These are phyloP conservation scores for Aureobasidium sp. DNA, from an alignment of 2,329 filamentous ascomycete genomes.

Conservation along the genomic window DNA sequence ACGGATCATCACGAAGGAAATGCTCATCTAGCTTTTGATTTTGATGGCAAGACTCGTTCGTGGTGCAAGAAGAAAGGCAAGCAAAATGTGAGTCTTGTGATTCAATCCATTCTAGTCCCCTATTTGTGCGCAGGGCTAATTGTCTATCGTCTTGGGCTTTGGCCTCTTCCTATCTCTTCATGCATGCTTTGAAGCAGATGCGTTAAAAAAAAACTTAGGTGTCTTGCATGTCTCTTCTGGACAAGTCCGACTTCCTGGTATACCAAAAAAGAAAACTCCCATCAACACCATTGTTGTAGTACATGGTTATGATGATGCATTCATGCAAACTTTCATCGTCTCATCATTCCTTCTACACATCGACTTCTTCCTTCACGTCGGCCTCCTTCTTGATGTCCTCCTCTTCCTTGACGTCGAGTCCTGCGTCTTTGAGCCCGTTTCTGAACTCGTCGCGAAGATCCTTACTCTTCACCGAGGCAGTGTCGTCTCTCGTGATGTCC, in stretches of 20 bases:
- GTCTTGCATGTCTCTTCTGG: background rate
- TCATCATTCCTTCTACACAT: background rate
- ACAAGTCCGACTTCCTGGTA: background rate
- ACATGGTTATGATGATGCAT: background rate
- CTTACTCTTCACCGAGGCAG: background rate
- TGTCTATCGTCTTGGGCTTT: background rate
- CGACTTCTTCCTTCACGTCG: background rate
- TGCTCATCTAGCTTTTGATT: too few relatives aligned
- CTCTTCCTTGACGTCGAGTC: conserved; percentile 28
- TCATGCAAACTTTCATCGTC: background rate
- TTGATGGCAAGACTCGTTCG: too few relatives aligned
- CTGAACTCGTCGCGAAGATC: conserved; percentile 37
- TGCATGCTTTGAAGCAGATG: background rate
- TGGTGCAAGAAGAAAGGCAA: too few relatives aligned
- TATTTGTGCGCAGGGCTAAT: too few relatives aligned
- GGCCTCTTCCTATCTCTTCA: background rate
- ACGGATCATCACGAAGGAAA: too few relatives aligned
- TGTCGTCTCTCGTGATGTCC: background rate
- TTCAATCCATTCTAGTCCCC: too few relatives aligned
- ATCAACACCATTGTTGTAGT: background rate
- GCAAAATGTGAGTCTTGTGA: too few relatives aligned
- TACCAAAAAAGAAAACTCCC: background rate
- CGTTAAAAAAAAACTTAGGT: background rate
- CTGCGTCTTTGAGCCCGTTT: conserved; percentile 33
- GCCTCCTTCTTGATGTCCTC: background rate